Evolutionary conservation across 140 eudicot genomes (phyloP).

Genomic region (Ambrosia hybrid): DNA sequence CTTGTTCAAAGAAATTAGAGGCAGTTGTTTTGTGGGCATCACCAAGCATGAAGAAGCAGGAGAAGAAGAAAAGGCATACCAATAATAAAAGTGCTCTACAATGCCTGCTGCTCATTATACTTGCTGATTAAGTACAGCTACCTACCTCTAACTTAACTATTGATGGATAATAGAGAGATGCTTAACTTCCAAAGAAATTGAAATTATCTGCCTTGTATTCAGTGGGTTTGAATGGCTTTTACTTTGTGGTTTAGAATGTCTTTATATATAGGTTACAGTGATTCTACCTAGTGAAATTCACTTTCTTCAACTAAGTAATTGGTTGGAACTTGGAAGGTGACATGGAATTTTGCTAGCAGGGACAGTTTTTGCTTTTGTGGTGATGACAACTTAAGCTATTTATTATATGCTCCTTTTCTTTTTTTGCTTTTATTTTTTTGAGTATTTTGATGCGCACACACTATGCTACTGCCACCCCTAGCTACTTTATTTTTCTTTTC

Average conservation of each 20-base stretch:
- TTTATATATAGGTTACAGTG: background rate
- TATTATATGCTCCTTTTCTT: background rate
- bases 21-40: slow-evolving; percentile 26
- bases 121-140: too few species aligned
- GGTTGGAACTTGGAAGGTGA: too few species aligned
- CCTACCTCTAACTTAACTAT: too few species aligned
- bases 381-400: background rate
- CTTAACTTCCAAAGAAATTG: too few species aligned
- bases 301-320: too few species aligned
- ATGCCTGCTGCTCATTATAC: too few species aligned
- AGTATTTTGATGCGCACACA: slow-evolving; percentile 7
- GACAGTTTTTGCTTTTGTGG: slow-evolving; percentile 4
- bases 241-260: background rate
- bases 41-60: slow-evolving; percentile 28
- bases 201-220: background rate
- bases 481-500: too few species aligned
- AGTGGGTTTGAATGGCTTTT: background rate
- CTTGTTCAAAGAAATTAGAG: background rate
- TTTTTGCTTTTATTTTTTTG: background rate
- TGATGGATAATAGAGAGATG: too few species aligned
- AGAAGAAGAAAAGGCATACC: slow-evolving; percentile 26
- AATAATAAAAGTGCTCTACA: slow-evolving; percentile 25
- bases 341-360: background rate
- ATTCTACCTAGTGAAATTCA: too few species aligned
- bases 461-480: background rate